phyloP scores from a whole-genome alignment of 139 green algal species.

The Picochlorum sp. region DNA sequence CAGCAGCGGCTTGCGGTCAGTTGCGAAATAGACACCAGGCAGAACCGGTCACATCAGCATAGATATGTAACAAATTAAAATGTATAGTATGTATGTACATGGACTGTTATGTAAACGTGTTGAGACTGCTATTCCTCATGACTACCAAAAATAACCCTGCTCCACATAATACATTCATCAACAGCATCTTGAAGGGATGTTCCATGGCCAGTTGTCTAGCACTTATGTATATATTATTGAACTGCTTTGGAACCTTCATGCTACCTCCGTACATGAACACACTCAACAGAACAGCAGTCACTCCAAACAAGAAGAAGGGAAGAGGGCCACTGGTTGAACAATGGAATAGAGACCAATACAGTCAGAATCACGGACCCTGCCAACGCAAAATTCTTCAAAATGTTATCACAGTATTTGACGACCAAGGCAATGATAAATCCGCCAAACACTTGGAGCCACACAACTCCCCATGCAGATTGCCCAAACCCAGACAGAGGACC shows the following conservation, averaged over 20 bases:
- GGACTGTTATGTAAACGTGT: no score
- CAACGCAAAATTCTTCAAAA: conserved; percentile 56
- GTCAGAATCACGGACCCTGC: conserved; percentile 51
- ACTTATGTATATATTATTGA: neutral
- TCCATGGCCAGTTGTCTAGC: no score
- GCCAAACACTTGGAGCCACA: conserved; percentile 38
- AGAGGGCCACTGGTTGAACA: conserved; percentile 51
- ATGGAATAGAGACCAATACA: conserved; percentile 41
- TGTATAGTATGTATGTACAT: neutral
- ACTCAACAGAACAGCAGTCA: conserved; percentile 30
- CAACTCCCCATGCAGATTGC: conserved; percentile 29
- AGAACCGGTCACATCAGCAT: conserved; percentile 36
- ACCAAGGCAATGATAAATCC: conserved; percentile 50
- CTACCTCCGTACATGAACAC: conserved; percentile 45
- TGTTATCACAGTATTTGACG: conserved; percentile 53
- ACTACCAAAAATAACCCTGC: no score
- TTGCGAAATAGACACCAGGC: conserved; percentile 90
- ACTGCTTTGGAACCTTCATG: neutral
- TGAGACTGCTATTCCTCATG: no score
- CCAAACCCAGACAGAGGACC: conserved; percentile 38
- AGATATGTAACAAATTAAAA: neutral
- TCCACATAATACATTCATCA: no score
- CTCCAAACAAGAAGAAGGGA: conserved; percentile 37
- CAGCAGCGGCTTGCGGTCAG: conserved; percentile 91
- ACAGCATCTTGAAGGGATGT: no score